Evolutionary conservation across 1,139 yeast genomes (phyloP), one percentile per base, ranked within the genome.

Genomic region (Pichia sp.): DNA sequence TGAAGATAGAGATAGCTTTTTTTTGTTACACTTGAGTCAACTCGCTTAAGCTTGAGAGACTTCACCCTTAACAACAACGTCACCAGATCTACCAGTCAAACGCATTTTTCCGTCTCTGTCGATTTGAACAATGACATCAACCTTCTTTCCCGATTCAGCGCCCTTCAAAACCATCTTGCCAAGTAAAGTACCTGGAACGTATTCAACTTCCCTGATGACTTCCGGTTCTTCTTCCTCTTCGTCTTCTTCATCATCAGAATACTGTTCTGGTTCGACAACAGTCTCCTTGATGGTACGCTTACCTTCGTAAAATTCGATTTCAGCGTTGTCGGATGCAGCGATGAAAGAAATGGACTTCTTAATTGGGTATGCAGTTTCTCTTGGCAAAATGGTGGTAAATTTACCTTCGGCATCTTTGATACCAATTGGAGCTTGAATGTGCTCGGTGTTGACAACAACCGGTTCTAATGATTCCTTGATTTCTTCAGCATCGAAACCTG

Each of bases 291-390:
- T 76, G 61, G 86, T 81, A 67, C 87, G 79, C 67, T 84, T 84
- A 70, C 96, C 97, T 76, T 95, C 98, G 70, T 78, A 88, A 62
- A 93, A 79, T 68, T 85, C 85, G 58, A 93, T 71, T 54, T 81
- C 75, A 46, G 84, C 87, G 60, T 84, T 81, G 58, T 83, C 82
- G 50, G 87, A 77, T 55, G 79, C 86, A 64, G 85, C 84, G 62
- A 81, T 77, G 60, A 92, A 79, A 56, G 81, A 76, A 58, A 87
- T 66, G 31, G 90, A 75, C 74, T 86, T 89, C 74, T 90, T 88
- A 69, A 89, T 87, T 62, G 99, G 99, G 72, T 85, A 84, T 40
- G 97, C 90, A 54, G 99, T 89, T 75, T 90, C 95, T 51, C 85
- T 81, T 58, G 87, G 85, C 58, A 93, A 76, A 50, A 93, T 76